Percentiles rank a stretch among this genome's conserved stretches.
Conservation (phyloP, 495 filamentous ascomycete species). For the Cenococcum geophilum region DNA sequence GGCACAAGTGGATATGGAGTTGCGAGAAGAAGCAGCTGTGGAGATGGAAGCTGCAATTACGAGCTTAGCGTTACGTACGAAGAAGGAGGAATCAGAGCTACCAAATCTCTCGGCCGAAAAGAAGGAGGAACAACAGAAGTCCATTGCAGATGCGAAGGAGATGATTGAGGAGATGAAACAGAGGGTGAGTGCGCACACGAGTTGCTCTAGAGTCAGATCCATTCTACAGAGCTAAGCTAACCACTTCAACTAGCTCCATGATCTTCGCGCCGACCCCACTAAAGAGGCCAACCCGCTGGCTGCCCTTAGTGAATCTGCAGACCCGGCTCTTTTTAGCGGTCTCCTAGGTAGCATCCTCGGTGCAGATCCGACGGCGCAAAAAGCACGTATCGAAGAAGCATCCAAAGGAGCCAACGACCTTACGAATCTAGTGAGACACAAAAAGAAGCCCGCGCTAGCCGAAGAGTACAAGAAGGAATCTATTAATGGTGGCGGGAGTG, state of each 20-base stretch:
- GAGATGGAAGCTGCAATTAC: constrained; percentile 28
- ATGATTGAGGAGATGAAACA: constrained; percentile 30
- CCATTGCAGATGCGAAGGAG: constrained; percentile 27
- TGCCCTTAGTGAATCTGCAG: constrained; percentile 26
- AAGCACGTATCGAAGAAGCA: constrained; percentile 66
- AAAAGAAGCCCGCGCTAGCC: constrained; percentile 47
- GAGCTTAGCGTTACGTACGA: constrained; percentile 23
- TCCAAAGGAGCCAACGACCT: constrained; percentile 78
- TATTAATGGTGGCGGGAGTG: constrained; percentile 25
- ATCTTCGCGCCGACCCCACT: constrained; percentile 62
- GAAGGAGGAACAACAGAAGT: constrained; percentile 20
- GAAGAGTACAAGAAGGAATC: constrained; percentile 2
- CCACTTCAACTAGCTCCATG: constrained; percentile 53
- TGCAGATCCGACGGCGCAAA: constrained; percentile 54
- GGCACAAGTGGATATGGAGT: constrained; percentile 25
- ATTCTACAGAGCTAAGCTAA: constrained; percentile 24
- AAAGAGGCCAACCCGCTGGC: constrained; percentile 51
- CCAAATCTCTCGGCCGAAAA: constrained; percentile 13
- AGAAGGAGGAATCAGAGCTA: constrained; percentile 20
- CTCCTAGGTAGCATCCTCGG: constrained; percentile 69
- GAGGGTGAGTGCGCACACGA: constrained; percentile 18
- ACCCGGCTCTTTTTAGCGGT: constrained; percentile 52
- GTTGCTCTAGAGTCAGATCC: not conserved
- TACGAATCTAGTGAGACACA: constrained; percentile 71
- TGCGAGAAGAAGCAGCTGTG: constrained; percentile 29